Percentiles rank a stretch among this genome's conserved stretches.
phyloP scores from a whole-genome alignment of 257 asterid genomes.

The Solanum clarkiae region DNA sequence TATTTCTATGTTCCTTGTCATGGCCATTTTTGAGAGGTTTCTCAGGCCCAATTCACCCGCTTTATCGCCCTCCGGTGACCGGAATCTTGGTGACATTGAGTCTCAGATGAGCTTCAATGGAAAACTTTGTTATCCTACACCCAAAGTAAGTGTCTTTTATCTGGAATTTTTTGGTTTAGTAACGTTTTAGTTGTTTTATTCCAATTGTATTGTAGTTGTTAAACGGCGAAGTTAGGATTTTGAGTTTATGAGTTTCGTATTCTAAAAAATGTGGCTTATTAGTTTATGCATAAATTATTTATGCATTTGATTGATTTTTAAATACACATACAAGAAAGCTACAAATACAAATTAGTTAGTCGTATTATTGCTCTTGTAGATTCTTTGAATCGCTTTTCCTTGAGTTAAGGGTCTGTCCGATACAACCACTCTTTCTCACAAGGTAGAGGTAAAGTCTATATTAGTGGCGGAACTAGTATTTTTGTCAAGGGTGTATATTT shows the following conservation, averaged over 20 bases:
- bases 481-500: too few relatives aligned
- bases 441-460: not conserved
- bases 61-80: constrained; percentile 25
- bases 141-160: constrained; percentile 41
- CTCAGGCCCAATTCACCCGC: constrained; percentile 47
- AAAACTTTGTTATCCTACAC: constrained; percentile 50
- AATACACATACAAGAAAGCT: not conserved
- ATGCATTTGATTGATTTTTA: not conserved
- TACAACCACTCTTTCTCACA: not conserved
- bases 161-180: not conserved
- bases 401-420: not conserved
- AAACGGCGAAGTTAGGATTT: not conserved
- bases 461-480: too few relatives aligned
- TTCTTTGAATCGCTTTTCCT: not conserved
- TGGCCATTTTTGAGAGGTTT: constrained; percentile 87
- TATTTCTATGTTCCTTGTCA: constrained; percentile 80
- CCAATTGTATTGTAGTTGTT: too few relatives aligned
- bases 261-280: not conserved
- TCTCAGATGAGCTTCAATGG: constrained; percentile 34
- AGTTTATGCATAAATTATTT: not conserved
- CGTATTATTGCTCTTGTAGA: not conserved
- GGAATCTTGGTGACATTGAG: constrained; percentile 34
- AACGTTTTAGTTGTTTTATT: too few relatives aligned
- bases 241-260: not conserved
- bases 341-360: not conserved